Evolutionary conservation across 2,329 filamentous ascomycete species (phyloP).

Genomic region (Aaosphaeria pasadenensis): DNA sequence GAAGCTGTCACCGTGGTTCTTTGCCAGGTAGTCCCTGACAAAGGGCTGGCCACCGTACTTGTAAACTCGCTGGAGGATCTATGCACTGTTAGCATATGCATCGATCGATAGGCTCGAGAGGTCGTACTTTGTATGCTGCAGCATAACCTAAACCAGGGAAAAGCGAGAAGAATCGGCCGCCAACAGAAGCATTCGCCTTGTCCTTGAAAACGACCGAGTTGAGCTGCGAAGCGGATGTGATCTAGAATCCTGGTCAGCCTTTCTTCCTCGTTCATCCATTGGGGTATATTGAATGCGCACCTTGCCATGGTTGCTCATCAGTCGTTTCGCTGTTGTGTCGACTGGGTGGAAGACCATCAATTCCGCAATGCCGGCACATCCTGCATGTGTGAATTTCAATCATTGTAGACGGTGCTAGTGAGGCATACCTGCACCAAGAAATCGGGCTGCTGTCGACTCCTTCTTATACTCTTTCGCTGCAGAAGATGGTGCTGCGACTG

Average conservation of each 20-base stretch:
- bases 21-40: conserved; percentile 80
- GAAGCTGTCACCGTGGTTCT: conserved; percentile 78
- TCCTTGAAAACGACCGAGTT: conserved; percentile 95
- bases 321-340: conserved; percentile 95
- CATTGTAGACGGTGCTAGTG: background rate
- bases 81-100: background rate
- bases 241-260: conserved; percentile 37
- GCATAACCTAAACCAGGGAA: conserved; percentile 98
- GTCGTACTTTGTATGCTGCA: conserved; percentile 83
- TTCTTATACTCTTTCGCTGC: conserved; percentile 66
- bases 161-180: conserved; percentile 85
- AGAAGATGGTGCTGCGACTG: conserved; percentile 26
- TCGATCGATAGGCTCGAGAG: background rate
- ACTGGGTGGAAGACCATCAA: conserved; percentile 77
- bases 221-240: conserved; percentile 61
- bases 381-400: conserved; percentile 45
- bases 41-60: conserved; percentile 98
- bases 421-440: conserved; percentile 85
- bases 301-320: conserved; percentile 96
- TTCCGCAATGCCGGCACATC: conserved; percentile 89
- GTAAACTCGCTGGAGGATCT: conserved; percentile 92
- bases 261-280: conserved; percentile 6
- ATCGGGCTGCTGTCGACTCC: conserved; percentile 84
- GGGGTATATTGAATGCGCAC: conserved; percentile 36
- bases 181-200: conserved; percentile 67